Conservation (phyloP, 345 rosid species). For the Brassica rapa region DNA sequence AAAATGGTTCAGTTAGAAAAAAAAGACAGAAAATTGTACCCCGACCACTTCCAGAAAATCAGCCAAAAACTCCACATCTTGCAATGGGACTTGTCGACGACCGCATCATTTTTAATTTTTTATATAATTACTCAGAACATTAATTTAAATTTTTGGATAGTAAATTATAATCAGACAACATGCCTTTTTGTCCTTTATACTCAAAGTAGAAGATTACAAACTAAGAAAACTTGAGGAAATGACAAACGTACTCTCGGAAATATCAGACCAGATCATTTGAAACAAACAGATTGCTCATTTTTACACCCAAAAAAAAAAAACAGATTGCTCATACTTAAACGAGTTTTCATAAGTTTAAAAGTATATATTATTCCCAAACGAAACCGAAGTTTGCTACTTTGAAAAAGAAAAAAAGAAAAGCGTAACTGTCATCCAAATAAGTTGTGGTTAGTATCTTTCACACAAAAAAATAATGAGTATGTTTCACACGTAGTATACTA, state of each 20-base stretch:
- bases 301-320: background rate
- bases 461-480: background rate
- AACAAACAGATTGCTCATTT: background rate
- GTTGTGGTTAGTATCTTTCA: background rate
- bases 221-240: constrained; percentile 31
- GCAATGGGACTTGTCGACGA: constrained; percentile 39
- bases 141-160: background rate
- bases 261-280: constrained; percentile 12
- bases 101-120: constrained; percentile 43
- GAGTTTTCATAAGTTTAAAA: background rate
- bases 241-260: constrained; percentile 18
- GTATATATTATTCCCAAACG: background rate
- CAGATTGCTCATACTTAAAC: background rate
- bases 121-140: constrained; percentile 26
- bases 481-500: constrained; percentile 23
- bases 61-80: constrained; percentile 41
- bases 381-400: constrained; percentile 33
- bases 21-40: constrained; percentile 23
- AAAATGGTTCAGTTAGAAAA: background rate
- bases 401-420: constrained; percentile 18
- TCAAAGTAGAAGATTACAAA: constrained; percentile 35
- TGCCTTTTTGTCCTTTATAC: constrained; percentile 33
- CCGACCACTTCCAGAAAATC: constrained; percentile 72
- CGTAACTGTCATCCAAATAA: constrained; percentile 32
- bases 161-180: constrained; percentile 33